phyloP scores from a whole-genome alignment of 768 basidiomycete genomes.

The Mycena olivaceomarginata region DNA sequence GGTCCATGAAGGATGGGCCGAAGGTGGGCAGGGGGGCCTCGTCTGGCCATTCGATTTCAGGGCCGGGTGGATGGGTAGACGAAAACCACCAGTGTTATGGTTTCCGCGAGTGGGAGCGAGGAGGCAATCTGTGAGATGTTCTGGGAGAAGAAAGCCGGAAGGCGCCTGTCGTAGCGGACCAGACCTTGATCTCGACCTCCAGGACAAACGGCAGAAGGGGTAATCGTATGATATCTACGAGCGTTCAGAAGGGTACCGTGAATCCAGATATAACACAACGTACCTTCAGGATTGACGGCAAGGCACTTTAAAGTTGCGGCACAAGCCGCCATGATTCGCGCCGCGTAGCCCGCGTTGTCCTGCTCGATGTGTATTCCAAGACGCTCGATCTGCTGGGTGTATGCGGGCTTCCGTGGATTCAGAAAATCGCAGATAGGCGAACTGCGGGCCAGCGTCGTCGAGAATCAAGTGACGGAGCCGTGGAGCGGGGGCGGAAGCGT shows the following conservation, averaged over 20 bases:
- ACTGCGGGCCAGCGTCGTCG: not conserved
- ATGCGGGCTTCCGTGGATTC: not conserved
- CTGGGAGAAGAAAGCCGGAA: not conserved
- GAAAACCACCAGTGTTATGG: conserved; percentile 5
- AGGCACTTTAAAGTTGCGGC: conserved; percentile 12
- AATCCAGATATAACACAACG: not conserved
- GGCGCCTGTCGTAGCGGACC: not conserved
- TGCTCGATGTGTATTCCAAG: conserved; percentile 6
- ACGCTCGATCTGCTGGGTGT: conserved; percentile 5
- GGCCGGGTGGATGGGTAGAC: not conserved
- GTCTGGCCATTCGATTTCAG: conserved; percentile 9
- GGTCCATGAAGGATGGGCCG: conserved; percentile 6
- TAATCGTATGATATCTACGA: not conserved
- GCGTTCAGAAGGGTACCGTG: not conserved
- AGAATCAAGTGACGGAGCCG: conserved; percentile 13
- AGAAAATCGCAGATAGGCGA: not conserved
- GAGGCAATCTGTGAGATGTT: conserved; percentile 14
- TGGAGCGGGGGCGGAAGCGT: not conserved
- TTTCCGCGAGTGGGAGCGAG: conserved; percentile 20
- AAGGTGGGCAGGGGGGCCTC: conserved; percentile 10
- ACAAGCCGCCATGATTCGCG: conserved; percentile 19
- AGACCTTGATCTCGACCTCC: conserved; percentile 8
- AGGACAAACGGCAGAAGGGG: conserved; percentile 21
- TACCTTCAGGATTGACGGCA: not conserved
- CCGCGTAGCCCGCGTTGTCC: not conserved